A percentile compares a stretch with the other conserved stretches of the same genome.
Conservation (phyloP, 352 stramenopile genomes). For the Pythium aphanidermatum region DNA sequence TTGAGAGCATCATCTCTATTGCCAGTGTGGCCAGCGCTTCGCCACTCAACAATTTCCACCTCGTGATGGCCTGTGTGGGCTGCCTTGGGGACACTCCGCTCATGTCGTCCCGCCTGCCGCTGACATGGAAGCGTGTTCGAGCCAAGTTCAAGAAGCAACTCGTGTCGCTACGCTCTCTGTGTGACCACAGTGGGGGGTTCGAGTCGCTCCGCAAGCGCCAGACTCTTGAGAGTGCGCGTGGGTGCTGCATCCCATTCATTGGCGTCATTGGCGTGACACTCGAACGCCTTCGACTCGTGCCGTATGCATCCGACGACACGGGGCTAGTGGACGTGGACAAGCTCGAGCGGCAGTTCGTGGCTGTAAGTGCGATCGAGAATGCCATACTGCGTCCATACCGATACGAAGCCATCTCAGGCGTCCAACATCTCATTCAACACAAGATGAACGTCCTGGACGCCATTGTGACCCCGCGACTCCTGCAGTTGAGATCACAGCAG, state of each 20-base stretch:
- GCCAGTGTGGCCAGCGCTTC: conserved; percentile 34
- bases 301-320: background rate
- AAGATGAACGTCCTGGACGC: conserved; percentile 7
- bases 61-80: conserved; percentile 76
- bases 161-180: conserved; percentile 50
- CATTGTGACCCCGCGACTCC: conserved; percentile 13
- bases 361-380: conserved; percentile 14
- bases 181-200: conserved; percentile 65
- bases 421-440: conserved; percentile 8
- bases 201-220: conserved; percentile 63
- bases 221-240: conserved; percentile 27
- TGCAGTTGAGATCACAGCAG: conserved; percentile 20
- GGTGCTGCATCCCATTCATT: conserved; percentile 60
- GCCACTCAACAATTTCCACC: conserved; percentile 62
- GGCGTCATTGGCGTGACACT: conserved; percentile 65
- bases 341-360: conserved; percentile 16
- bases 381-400: conserved; percentile 19
- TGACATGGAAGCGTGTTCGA: conserved; percentile 68
- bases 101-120: conserved; percentile 57
- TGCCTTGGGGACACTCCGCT: conserved; percentile 64
- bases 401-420: conserved; percentile 1
- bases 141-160: conserved; percentile 62
- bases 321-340: conserved; percentile 16
- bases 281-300: conserved; percentile 36
- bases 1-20: conserved; percentile 67